Evolutionary conservation across 129 eudicot genomes (phyloP).

Genomic region (Helianthus tuberosus): DNA sequence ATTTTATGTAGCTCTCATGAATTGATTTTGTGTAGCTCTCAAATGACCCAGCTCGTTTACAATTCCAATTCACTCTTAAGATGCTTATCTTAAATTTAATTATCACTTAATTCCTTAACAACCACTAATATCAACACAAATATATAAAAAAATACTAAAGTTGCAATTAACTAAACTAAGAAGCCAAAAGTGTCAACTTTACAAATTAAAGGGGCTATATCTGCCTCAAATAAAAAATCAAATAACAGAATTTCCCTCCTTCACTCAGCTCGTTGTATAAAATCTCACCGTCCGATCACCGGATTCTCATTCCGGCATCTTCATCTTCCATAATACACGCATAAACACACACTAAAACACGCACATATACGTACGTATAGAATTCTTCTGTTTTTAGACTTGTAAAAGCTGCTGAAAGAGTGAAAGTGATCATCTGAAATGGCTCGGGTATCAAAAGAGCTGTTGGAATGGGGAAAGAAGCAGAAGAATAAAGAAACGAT

Average conservation of each 20-base stretch:
- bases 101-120: no score
- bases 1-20: no score
- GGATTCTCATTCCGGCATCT: slow-evolving; percentile 8
- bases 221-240: background rate
- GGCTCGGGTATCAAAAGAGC: slow-evolving; percentile 47
- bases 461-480: slow-evolving; percentile 8
- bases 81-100: no score
- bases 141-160: background rate
- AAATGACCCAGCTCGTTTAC: no score
- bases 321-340: background rate
- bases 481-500: slow-evolving; percentile 38
- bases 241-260: slow-evolving; percentile 3
- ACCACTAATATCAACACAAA: no score
- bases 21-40: no score
- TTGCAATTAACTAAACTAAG: background rate
- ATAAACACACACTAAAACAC: slow-evolving; percentile 11
- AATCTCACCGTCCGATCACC: slow-evolving; percentile 28
- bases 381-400: slow-evolving; percentile 14
- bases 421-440: slow-evolving; percentile 29
- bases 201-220: background rate
- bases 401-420: slow-evolving; percentile 4
- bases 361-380: slow-evolving; percentile 32
- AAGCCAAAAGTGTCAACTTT: background rate
- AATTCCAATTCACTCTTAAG: no score
- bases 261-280: slow-evolving; percentile 5